phyloP scores from a whole-genome alignment of 495 filamentous ascomycete genomes.

The Hypoxylon subgilvum region DNA sequence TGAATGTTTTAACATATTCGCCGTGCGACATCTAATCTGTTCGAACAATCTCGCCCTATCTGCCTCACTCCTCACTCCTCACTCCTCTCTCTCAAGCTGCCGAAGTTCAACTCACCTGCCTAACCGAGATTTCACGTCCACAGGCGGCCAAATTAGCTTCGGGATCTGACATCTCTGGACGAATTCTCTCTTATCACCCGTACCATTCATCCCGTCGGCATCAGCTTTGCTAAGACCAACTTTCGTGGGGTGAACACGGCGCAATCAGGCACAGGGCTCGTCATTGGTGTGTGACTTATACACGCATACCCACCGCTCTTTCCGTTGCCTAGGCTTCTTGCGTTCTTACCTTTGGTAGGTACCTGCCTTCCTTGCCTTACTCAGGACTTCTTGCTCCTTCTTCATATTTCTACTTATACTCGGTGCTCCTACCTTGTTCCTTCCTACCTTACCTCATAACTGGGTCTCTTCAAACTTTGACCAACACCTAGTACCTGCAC shows the following conservation, averaged over 20 bases:
- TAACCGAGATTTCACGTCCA: constrained; percentile 33
- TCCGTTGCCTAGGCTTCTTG: constrained; percentile 16
- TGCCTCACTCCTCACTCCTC: constrained; percentile 5
- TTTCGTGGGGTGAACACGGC: constrained; percentile 30
- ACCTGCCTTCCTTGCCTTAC: background rate
- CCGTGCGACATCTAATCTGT: constrained; percentile 32
- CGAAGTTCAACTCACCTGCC: constrained; percentile 25
- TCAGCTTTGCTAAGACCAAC: constrained; percentile 38
- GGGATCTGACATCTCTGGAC: constrained; percentile 32
- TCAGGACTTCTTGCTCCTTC: background rate
- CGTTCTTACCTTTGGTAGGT: constrained; percentile 10
- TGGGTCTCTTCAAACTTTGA: background rate
- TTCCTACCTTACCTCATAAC: background rate
- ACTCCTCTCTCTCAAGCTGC: constrained; percentile 23
- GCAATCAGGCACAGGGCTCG: constrained; percentile 12
- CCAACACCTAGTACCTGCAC: background rate
- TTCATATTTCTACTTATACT: background rate
- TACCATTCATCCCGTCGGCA: constrained; percentile 28
- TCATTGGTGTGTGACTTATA: constrained; percentile 31
- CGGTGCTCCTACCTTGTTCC: constrained; percentile 5
- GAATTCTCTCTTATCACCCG: constrained; percentile 18
- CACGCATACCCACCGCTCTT: constrained; percentile 37
- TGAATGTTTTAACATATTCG: constrained; percentile 17
- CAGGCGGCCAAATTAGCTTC: constrained; percentile 29
- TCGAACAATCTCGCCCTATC: background rate